Evolutionary conservation across 1,284 basidiomycete genomes (phyloP), one percentile per base, ranked within the genome.

Genomic region (Boletellus deceptivus): DNA sequence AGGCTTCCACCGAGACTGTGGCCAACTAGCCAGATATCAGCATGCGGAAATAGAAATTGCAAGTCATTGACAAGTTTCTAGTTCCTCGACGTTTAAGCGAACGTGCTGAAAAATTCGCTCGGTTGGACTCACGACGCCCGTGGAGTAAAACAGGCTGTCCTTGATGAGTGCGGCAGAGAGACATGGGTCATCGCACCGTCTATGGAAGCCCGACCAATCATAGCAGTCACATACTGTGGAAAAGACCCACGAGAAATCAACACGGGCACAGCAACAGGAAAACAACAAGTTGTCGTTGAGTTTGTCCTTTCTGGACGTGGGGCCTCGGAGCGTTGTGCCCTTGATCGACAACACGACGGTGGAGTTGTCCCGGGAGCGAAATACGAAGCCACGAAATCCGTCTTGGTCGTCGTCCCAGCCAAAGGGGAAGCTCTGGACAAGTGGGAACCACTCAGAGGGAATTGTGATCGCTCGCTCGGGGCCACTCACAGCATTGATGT

Each of bases 251-350:
- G 91, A 86, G 62, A 94, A 82, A 65, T 92, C 91, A 31, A 98
- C 92, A 27, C 87, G 79, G 4, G 95, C 96, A 63, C 97, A 99
- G 70, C 97, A 99, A 74, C 97, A 99, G 0, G 94, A 98, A 72
- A 98, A 98, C 20, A 98, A 73, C 57, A 97, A 72, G 63, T 99
- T 99, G 71, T 99, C 97, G 64, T 99, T 99, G 63, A 88, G 86
- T 75, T 96, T 98, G 74, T 99, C 96, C 65, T 91, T 88, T 69
- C 86, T 90, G 54, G 89, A 89, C 2, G 93, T 91, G 20, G 93
- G 90, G 2, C 93, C 93, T 68, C 74, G 66, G 61, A 79, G 49
- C 60, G 90, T 93, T 0, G 97, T 99, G 29, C 96, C 97, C 70
- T 99, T 99, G 72, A 99, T 91, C 24, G 93, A 85, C 11, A 99